phyloP scores from a whole-genome alignment of 805 yeast genomes.

The Isabelozyma pseudorhagii region DNA sequence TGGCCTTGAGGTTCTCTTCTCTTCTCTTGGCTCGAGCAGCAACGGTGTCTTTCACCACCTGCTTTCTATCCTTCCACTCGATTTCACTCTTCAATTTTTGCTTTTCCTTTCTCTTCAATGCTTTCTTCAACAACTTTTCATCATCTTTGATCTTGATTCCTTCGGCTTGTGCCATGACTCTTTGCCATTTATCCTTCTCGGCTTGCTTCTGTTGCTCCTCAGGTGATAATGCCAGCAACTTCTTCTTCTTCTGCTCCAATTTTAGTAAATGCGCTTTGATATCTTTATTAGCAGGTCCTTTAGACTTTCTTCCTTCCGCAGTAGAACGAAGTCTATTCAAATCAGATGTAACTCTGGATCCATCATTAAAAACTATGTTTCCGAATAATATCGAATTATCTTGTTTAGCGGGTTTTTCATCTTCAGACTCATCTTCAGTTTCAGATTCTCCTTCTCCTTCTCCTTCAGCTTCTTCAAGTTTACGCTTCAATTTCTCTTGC shows the following conservation, averaged over 20 bases:
- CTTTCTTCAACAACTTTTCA: slow-evolving; percentile 80
- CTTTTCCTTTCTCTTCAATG: slow-evolving; percentile 79
- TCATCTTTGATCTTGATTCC: slow-evolving; percentile 88
- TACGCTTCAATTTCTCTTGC: slow-evolving; percentile 42
- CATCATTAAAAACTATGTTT: slow-evolving; percentile 79
- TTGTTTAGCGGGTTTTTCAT: slow-evolving; percentile 28
- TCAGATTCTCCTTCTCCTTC: slow-evolving; percentile 41
- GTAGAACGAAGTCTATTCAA: slow-evolving; percentile 49
- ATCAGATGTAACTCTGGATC: slow-evolving; percentile 75
- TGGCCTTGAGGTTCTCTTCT: slow-evolving; percentile 83
- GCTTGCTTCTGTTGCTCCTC: slow-evolving; percentile 58
- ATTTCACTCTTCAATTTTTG: slow-evolving; percentile 80
- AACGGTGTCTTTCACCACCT: slow-evolving; percentile 70
- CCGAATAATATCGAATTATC: slow-evolving; percentile 60
- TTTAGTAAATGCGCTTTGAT: slow-evolving; percentile 75
- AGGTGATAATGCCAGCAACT: slow-evolving; percentile 53
- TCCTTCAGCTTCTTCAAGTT: slow-evolving; percentile 37
- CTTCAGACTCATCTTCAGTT: slow-evolving; percentile 24
- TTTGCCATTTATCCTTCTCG: slow-evolving; percentile 82
- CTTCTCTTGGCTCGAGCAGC: slow-evolving; percentile 79
- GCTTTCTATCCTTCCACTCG: slow-evolving; percentile 91
- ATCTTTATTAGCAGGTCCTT: slow-evolving; percentile 87
- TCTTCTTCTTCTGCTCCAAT: slow-evolving; percentile 70
- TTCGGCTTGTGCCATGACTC: slow-evolving; percentile 80
- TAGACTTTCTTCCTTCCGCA: slow-evolving; percentile 51